phyloP scores from a whole-genome alignment of 2,329 filamentous ascomycete species.

The Colletotrichum shisoi region DNA sequence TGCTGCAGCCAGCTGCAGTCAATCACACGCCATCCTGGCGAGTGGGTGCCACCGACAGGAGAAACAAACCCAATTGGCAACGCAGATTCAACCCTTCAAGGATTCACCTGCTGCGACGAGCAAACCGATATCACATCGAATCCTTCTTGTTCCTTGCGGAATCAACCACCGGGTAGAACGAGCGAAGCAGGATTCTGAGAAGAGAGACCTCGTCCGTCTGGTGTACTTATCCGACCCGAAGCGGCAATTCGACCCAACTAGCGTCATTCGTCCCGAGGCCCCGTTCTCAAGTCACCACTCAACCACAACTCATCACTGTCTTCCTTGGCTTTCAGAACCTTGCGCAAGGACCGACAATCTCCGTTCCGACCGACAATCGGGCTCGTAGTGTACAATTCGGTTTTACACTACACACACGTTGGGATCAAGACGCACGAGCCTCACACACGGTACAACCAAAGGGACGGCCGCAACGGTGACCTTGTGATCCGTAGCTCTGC shows the following conservation, averaged over 20 bases:
- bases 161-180: slow-evolving; percentile 2
- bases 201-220: slow-evolving; percentile 3
- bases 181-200: neutral
- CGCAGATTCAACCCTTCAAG: neutral
- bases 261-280: slow-evolving; percentile 30
- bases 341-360: slow-evolving; percentile 18
- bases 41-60: slow-evolving; percentile 8
- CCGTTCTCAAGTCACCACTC: slow-evolving; percentile 14
- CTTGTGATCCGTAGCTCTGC: neutral
- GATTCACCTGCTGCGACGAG: slow-evolving; percentile 12
- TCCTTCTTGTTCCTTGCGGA: neutral
- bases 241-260: slow-evolving; percentile 16
- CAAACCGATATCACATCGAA: slow-evolving; percentile 10
- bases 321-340: neutral
- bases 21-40: slow-evolving; percentile 17
- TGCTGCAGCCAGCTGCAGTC: slow-evolving; percentile 13
- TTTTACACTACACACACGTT: neutral
- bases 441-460: neutral
- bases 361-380: slow-evolving; percentile 25
- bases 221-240: slow-evolving; percentile 21
- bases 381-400: neutral
- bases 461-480: neutral
- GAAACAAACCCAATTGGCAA: neutral
- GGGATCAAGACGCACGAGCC: neutral
- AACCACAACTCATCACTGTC: neutral